Evolutionary conservation across 1,284 basidiomycete genomes (phyloP), one percentile per base, ranked within the genome.

Genomic region (Puccinia polysora): DNA sequence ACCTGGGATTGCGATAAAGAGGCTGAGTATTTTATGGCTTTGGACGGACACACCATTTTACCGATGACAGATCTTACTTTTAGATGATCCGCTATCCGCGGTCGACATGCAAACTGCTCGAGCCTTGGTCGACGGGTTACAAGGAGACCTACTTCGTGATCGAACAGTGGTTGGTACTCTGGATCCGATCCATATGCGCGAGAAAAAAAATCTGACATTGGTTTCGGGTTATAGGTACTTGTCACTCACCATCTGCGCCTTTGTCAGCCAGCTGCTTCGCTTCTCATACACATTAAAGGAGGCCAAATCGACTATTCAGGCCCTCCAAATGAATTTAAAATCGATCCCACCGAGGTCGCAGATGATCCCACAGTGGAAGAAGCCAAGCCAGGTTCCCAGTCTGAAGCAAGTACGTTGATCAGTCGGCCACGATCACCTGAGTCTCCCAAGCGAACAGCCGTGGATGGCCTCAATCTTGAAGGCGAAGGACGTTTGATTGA

Each of bases 401-500:
- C 64, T 32, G 64, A 65, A 55, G 43, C 64, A 3, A 55, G 8
- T 34, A 65, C 40, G 28, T 14, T 52, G 20, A 52, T 52, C 20
- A 25, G 49, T 40, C 64, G n/a, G 2, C 25, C 50, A 0, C 28
- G 25, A 43, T 45, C 53, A 3, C 40, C 50, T 55, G 30, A 58
- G 20, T 15, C 23, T 3, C 28, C 52, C 43, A 68, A 68, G n/a
- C 7, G 20, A 43, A 32, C n/a, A 18, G 30, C 36, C 14, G 40
- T 2, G 28, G 40, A 38, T 25, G 36, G n/a, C 12, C 23, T 4
- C 36, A 18, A 6, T 14, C 6, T 20, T 28, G 60, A 63, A 47
- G 60, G 60, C 18, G 68, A 53, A 28, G 56, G 45, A 60, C 23
- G 52, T 56, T 80, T 88, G 15, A 81, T 88, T 36, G 85, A 87